These are phyloP conservation scores for Orbilia blumenaviensis DNA, from an alignment of 2,329 filamentous ascomycete species.

Conservation along the genomic window DNA sequence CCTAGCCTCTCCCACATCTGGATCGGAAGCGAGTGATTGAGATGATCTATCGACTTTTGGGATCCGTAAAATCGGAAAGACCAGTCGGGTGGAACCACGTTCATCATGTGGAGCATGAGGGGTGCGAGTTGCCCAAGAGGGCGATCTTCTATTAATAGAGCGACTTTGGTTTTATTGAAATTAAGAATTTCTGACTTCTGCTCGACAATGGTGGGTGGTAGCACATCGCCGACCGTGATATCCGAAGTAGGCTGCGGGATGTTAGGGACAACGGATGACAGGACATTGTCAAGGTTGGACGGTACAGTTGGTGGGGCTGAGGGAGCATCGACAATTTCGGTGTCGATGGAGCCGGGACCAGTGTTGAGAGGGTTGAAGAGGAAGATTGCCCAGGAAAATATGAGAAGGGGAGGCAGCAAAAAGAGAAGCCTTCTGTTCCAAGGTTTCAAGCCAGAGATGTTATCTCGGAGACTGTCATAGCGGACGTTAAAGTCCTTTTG, in stretches of 20 bases:
- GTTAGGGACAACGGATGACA: neutral
- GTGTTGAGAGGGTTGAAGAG: conserved; percentile 50
- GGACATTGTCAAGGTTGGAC: neutral
- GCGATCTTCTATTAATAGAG: conserved; percentile 69
- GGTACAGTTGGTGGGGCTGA: neutral
- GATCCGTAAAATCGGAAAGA: conserved; percentile 62
- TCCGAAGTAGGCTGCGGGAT: neutral
- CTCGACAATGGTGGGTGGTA: conserved; percentile 5
- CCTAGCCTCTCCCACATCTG: conserved; percentile 54
- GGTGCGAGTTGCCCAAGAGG: conserved; percentile 66
- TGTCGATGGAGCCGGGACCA: conserved; percentile 31
- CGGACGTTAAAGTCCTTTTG: conserved; percentile 49
- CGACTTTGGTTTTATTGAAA: conserved; percentile 64
- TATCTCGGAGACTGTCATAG: conserved; percentile 50
- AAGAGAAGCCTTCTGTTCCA: conserved; percentile 52
- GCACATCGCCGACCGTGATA: neutral
- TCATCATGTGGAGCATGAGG: conserved; percentile 68
- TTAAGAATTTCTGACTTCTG: conserved; percentile 42
- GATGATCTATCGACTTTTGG: conserved; percentile 42
- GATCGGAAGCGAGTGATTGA: conserved; percentile 55
- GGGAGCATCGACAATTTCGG: conserved; percentile 15
- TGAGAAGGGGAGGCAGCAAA: conserved; percentile 42
- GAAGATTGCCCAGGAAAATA: conserved; percentile 51
- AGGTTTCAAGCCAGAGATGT: conserved; percentile 52
- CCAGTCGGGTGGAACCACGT: conserved; percentile 69